Base-by-base conservation (phyloP, 1,284 basidiomycete species). In the Rhodotorula mucilaginosa region DNA sequence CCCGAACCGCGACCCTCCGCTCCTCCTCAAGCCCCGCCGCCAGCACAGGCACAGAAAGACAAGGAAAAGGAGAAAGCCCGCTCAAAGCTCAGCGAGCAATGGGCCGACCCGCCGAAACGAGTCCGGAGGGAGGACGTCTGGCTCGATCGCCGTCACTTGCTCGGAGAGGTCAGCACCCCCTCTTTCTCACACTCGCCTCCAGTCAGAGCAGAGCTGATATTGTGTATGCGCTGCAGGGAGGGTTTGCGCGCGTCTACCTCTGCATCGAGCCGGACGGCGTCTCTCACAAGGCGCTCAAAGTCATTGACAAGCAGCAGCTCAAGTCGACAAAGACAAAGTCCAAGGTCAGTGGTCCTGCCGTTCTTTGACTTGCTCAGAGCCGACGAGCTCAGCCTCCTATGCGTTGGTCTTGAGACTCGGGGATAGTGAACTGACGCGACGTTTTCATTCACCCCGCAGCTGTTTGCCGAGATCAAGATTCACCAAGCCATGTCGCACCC, bases 401-500 rank as follows among this genome's bases (percentile, higher is more conserved):
- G 49, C 18, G 49, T 13, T 23, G 23, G 49, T 51, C 49, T 3
- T 8, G 6, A 29, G 5, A 18, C 8, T 12, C 39, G 39, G 10
- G 39, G 12, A 5, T 8, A 1, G 18, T 23, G 2, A 16, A 7
- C 16, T 46, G 52, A 56, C 54, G 39, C 10, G 39, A 10, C 39
- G 39, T 12, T 44, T 10, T 12, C 39, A 58, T 10, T 29, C 44
- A 10, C 15, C 31, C 8, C 19, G 31, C 74, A 90, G 94, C 87
- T 98, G 71, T 97, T 96, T 79, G 95, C 95, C 72, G 96, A 99
- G 86, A 98, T 99, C 81, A 97, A 97, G 85, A 94, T 99, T 68
- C 96, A 99, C 82, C 88, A 90, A 72, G 90, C 93, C 29, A 87
- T 98, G 66, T 83, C 88, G 51, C 96, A 99, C 79, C 91, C 93